phyloP scores from a whole-genome alignment of 345 rosid genomes.

The Acer yangbiense region DNA sequence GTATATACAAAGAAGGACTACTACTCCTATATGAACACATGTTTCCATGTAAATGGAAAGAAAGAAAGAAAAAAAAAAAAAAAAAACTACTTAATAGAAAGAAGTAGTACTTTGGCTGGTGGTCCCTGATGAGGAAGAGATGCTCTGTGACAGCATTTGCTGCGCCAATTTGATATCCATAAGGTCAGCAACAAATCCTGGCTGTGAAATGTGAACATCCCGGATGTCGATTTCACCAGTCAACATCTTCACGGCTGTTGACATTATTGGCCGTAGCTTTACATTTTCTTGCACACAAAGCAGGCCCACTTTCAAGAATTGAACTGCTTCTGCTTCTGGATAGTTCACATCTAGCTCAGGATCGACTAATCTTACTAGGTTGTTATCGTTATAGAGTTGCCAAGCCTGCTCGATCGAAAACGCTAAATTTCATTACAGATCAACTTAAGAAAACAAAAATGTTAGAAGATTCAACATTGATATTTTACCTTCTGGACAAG shows the following conservation, averaged over 20 bases:
- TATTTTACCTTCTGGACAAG: conserved; percentile 54
- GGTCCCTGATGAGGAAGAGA: conserved; percentile 27
- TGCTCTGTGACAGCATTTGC: conserved; percentile 19
- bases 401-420: conserved; percentile 45
- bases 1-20: neutral
- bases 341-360: conserved; percentile 38
- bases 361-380: conserved; percentile 40
- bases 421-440: neutral
- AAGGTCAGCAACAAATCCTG: conserved; percentile 48
- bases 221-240: conserved; percentile 26
- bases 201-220: conserved; percentile 36
- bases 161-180: conserved; percentile 46
- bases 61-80: neutral
- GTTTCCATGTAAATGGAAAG: neutral
- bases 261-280: conserved; percentile 49
- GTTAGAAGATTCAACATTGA: too few relatives aligned
- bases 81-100: conserved; percentile 15
- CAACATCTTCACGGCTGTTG: conserved; percentile 41
- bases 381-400: conserved; percentile 36
- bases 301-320: conserved; percentile 51
- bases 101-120: conserved; percentile 8
- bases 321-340: conserved; percentile 43
- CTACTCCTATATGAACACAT: neutral
- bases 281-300: conserved; percentile 64
- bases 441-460: neutral